Percentiles rank a stretch among this genome's conserved stretches.
These are phyloP conservation scores for Fennellomyces sp. DNA, from an alignment of 371 early-diverging fungal genomes.

Conservation along the genomic window DNA sequence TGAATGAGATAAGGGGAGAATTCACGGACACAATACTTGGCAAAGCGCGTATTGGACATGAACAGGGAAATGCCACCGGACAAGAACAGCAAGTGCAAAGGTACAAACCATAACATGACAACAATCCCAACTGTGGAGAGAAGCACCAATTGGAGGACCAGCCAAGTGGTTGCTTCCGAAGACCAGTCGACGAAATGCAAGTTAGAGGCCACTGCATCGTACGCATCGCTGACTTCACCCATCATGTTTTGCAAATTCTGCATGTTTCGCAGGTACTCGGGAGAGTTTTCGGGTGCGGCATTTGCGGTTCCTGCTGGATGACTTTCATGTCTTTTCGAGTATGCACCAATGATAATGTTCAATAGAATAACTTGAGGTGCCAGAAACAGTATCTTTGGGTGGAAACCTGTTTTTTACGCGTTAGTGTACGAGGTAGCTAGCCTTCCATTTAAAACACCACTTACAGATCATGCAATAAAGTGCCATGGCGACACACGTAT, in stretches of 20 bases:
- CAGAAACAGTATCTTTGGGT: constrained; percentile 35
- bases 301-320: not conserved
- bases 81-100: constrained; percentile 27
- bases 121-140: constrained; percentile 16
- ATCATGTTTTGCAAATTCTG: constrained; percentile 54
- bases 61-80: constrained; percentile 33
- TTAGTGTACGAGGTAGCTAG: not conserved
- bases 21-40: constrained; percentile 35
- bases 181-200: constrained; percentile 43
- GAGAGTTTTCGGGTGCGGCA: constrained; percentile 27
- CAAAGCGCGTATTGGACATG: constrained; percentile 40
- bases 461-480: constrained; percentile 45
- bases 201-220: constrained; percentile 31
- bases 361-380: constrained; percentile 36
- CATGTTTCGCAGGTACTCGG: constrained; percentile 47
- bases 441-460: too few species aligned
- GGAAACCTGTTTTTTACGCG: constrained; percentile 29
- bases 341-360: constrained; percentile 7
- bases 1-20: constrained; percentile 29
- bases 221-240: constrained; percentile 45
- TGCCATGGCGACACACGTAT: constrained; percentile 38
- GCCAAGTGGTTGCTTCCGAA: constrained; percentile 33
- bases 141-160: constrained; percentile 32
- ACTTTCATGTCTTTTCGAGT: constrained; percentile 7
- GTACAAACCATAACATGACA: constrained; percentile 34